These are phyloP conservation scores for Aspergillus arachidicola DNA, from an alignment of 2,329 filamentous ascomycete species.

Conservation along the genomic window DNA sequence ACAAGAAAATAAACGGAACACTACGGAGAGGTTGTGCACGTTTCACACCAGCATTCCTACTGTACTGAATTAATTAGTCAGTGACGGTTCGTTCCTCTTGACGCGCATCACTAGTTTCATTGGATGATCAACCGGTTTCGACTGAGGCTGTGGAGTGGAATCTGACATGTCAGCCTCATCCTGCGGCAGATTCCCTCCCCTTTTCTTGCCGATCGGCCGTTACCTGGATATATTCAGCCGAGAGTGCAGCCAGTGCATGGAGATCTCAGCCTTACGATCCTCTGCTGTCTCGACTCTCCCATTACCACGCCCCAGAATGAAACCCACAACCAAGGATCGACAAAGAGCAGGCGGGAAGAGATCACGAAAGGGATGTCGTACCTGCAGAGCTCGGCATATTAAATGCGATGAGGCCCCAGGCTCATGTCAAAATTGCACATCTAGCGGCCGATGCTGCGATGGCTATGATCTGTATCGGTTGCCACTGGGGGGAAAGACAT, in stretches of 20 bases:
- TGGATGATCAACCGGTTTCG: neutral
- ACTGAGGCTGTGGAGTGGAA: neutral
- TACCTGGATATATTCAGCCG: neutral
- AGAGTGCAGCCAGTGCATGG: neutral
- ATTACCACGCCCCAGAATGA: neutral
- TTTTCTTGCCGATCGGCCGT: neutral
- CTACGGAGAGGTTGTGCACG: too few relatives aligned
- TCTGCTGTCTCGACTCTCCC: too few relatives aligned
- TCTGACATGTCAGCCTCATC: too few relatives aligned
- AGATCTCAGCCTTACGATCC: neutral
- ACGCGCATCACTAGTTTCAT: neutral
- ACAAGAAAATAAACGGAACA: too few relatives aligned
- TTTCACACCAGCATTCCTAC: too few relatives aligned
- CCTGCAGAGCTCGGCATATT: neutral
- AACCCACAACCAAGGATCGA: too few relatives aligned
- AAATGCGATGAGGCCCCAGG: slow-evolving; percentile 2
- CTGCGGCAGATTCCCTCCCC: too few relatives aligned
- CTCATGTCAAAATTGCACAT: neutral
- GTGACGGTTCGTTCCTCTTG: neutral
- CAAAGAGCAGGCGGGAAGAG: neutral
- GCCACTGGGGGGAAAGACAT: neutral
- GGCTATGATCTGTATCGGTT: slow-evolving; percentile 3
- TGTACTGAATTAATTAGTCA: neutral
- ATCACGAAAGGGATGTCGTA: neutral
- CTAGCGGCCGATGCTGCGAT: slow-evolving; percentile 1